Evolutionary conservation across 352 stramenopile species (phyloP).

Genomic region (Synura sp.): DNA sequence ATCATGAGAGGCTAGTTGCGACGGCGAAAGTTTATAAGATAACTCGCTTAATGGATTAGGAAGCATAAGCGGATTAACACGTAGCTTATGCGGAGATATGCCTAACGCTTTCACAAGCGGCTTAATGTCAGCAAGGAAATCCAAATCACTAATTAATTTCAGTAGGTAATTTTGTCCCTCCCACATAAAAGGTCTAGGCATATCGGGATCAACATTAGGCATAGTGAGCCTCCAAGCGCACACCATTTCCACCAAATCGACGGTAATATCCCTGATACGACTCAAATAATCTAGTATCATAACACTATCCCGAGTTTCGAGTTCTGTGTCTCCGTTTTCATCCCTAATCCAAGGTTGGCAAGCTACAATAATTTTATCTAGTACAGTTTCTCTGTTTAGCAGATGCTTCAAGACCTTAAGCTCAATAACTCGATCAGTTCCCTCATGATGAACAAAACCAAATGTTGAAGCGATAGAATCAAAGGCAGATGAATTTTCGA

Average conservation of each 20-base stretch:
- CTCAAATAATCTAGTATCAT: no score
- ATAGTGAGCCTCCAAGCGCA: neutral
- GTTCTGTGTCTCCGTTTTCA: no score
- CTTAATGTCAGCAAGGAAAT: neutral
- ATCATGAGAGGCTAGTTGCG: neutral
- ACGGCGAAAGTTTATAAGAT: neutral
- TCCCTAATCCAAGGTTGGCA: no score
- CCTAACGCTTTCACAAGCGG: neutral
- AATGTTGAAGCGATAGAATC: neutral
- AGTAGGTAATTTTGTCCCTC: slow-evolving; percentile 4
- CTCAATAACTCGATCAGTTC: slow-evolving; percentile 5
- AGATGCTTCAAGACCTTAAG: slow-evolving; percentile 1
- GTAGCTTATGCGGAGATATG: neutral
- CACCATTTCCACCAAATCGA: neutral
- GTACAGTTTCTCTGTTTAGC: neutral
- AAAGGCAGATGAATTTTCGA: no score
- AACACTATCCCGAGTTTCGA: no score
- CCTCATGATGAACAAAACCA: slow-evolving; percentile 33
- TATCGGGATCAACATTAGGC: neutral
- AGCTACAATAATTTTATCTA: no score
- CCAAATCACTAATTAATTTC: slow-evolving; percentile 2
- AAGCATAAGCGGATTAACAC: slow-evolving; percentile 16
- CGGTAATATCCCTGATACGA: neutral
- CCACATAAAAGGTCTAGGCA: neutral
- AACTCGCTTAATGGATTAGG: neutral